Conservation (phyloP, 164 flowering plant genomes). For the Annona cherimola region DNA sequence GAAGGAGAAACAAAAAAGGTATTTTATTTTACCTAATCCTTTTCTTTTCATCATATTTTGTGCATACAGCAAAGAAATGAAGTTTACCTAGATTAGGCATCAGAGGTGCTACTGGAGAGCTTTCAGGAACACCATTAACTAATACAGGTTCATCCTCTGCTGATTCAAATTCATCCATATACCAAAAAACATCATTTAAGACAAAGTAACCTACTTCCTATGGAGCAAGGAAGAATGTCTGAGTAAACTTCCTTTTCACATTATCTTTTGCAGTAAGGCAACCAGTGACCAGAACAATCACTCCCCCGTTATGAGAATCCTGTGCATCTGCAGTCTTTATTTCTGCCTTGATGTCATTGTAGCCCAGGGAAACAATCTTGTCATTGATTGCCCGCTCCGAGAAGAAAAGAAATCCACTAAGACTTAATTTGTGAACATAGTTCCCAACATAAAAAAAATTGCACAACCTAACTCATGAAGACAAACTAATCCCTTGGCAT, state of each 20-base stretch:
- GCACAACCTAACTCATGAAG: too few relatives aligned
- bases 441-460: too few relatives aligned
- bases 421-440: too few relatives aligned
- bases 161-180: constrained; percentile 40
- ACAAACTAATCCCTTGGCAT: too few relatives aligned
- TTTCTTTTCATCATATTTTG: too few relatives aligned
- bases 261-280: constrained; percentile 54
- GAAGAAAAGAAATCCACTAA: background rate
- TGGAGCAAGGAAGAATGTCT: constrained; percentile 81
- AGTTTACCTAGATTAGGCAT: constrained; percentile 41
- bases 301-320: constrained; percentile 54
- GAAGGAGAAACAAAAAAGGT: too few relatives aligned
- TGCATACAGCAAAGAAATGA: background rate
- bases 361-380: constrained; percentile 60
- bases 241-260: constrained; percentile 51
- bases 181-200: constrained; percentile 71
- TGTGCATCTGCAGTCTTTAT: constrained; percentile 81
- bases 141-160: constrained; percentile 10
- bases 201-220: constrained; percentile 73
- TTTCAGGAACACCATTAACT: constrained; percentile 24
- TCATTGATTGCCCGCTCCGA: constrained; percentile 64
- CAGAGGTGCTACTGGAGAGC: constrained; percentile 13
- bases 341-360: constrained; percentile 52
- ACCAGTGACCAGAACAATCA: constrained; percentile 73
- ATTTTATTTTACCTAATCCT: too few relatives aligned